phyloP scores from a whole-genome alignment of 495 filamentous ascomycete species.

The Trichocladium antarcticum region DNA sequence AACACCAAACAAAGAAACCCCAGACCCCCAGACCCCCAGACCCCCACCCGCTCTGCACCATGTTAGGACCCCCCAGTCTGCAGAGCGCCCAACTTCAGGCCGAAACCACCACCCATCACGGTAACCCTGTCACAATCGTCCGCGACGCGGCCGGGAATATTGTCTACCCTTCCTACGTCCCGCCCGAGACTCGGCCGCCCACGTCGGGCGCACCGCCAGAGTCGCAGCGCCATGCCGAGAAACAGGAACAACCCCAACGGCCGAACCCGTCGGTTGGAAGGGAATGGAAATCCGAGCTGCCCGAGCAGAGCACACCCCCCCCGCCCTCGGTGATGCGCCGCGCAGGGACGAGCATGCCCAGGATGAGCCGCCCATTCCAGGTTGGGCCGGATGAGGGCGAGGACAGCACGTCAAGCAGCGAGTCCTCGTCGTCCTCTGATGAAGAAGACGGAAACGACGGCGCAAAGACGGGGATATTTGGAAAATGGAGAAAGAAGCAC shows the following conservation, averaged over 20 bases:
- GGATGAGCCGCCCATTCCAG: conserved; percentile 2
- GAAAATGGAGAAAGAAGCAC: too few relatives aligned
- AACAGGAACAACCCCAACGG: neutral
- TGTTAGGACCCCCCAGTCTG: neutral
- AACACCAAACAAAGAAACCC: too few relatives aligned
- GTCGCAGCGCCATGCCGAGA: neutral
- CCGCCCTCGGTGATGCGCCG: conserved; percentile 16
- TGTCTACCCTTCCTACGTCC: conserved; percentile 30
- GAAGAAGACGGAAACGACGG: conserved; percentile 15
- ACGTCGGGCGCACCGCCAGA: neutral
- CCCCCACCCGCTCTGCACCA: too few relatives aligned
- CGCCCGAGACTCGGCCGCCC: conserved; percentile 26
- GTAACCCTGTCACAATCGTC: conserved; percentile 22
- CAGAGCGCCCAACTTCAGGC: conserved; percentile 9
- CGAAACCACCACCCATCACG: conserved; percentile 8
- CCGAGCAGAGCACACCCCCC: neutral
- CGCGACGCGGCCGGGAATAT: conserved; percentile 26
- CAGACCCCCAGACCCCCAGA: too few relatives aligned
- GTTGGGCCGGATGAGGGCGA: neutral
- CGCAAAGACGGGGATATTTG: neutral
- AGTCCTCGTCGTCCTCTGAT: conserved; percentile 13
- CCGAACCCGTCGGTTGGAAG: conserved; percentile 10
- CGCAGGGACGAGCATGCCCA: conserved; percentile 21
- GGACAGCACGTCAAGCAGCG: neutral
- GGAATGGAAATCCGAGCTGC: conserved; percentile 15